Evolutionary conservation across 2,329 filamentous ascomycete genomes (phyloP), one percentile per base, ranked within the genome.

Genomic region (Canariomyces notabilis): DNA sequence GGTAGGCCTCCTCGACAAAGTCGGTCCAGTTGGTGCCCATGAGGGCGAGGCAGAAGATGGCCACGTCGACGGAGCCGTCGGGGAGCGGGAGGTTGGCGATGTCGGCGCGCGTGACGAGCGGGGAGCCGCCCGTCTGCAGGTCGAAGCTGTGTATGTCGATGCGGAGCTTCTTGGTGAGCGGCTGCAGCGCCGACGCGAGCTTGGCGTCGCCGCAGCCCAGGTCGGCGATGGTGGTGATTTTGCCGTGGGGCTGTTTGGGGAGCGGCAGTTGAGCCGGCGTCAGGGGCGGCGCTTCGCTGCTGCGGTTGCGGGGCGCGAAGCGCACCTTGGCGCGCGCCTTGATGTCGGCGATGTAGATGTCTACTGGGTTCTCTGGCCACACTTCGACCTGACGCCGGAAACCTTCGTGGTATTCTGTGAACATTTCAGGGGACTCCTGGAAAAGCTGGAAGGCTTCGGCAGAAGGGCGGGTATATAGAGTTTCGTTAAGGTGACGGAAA

Each of bases 11-110:
- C 68, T 97, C 93, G 59, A 98, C 79, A 64, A 98, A 97, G 58
- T 89, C 83, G 43, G 95, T 79, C 91, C 93, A 98, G 70, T 98
- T 98, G 45, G 93, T 98, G 61, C 93, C 93, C 93, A 98, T 98
- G 49, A 98, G 79, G 40, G 91, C 93, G 23, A 98, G 77, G 66
- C 93, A 98, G 73, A 97, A 97, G 57, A 98, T 83, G 39, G 87
- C 87, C 5, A 98, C 76, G 65, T 98, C 89, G 51, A 89, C 82
- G 51, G 78, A 82, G 36, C 81, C 83, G 56, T 90, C 82, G 5
- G 73, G 72, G 0, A 95, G 71, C 0, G 91, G 91, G 2, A 98
- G 72, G 49, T 85, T 78, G 22, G 89, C 85, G 42, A 97, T 93
- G 67, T 98, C 93, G 12, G 93, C 89, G 52, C 84, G 81, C 1